Percentiles rank a stretch among this genome's conserved stretches.
Evolutionary conservation across 2,329 filamentous ascomycete species (phyloP).

Genomic region (Stagonosporopsis rhizophila): DNA sequence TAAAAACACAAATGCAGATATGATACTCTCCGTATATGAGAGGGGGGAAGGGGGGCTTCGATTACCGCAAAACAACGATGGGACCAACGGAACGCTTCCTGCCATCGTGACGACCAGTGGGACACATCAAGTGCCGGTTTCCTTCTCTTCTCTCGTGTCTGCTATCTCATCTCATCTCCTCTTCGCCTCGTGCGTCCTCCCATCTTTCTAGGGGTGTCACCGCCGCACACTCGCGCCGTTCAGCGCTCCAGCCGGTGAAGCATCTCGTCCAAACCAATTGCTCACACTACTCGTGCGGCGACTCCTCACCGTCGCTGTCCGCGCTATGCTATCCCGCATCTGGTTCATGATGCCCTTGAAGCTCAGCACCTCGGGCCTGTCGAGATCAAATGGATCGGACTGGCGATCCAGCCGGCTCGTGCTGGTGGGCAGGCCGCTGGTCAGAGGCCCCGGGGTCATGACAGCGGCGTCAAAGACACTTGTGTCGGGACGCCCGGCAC

Average conservation of each 20-base stretch:
- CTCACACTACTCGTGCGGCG: slow-evolving; percentile 41
- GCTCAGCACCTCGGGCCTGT: slow-evolving; percentile 49
- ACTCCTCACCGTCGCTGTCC: slow-evolving; percentile 32
- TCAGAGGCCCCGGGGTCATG: slow-evolving; percentile 18
- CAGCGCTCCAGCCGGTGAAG: slow-evolving; percentile 25
- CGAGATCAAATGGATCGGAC: slow-evolving; percentile 52
- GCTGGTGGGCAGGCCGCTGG: slow-evolving; percentile 8
- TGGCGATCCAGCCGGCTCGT: slow-evolving; percentile 41
- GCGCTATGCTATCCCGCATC: slow-evolving; percentile 39
- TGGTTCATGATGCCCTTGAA: slow-evolving; percentile 41
- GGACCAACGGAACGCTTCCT: slow-evolving; percentile 46
- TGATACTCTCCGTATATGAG: neutral
- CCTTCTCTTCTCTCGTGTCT: neutral
- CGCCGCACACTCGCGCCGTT: slow-evolving; percentile 23
- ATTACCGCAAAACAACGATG: slow-evolving; percentile 28
- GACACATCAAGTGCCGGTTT: slow-evolving; percentile 13
- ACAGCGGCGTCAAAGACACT: slow-evolving; percentile 37
- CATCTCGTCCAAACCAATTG: slow-evolving; percentile 35
- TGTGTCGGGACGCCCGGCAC: slow-evolving; percentile 29
- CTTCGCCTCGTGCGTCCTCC: too few species aligned
- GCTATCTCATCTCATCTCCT: neutral
- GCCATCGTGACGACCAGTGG: slow-evolving; percentile 28
- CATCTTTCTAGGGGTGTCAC: neutral
- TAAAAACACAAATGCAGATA: neutral
- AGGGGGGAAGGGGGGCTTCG: neutral